These are phyloP conservation scores for Cladochytrium replicatum DNA, from an alignment of 192 early-diverging fungal species.

Conservation along the genomic window DNA sequence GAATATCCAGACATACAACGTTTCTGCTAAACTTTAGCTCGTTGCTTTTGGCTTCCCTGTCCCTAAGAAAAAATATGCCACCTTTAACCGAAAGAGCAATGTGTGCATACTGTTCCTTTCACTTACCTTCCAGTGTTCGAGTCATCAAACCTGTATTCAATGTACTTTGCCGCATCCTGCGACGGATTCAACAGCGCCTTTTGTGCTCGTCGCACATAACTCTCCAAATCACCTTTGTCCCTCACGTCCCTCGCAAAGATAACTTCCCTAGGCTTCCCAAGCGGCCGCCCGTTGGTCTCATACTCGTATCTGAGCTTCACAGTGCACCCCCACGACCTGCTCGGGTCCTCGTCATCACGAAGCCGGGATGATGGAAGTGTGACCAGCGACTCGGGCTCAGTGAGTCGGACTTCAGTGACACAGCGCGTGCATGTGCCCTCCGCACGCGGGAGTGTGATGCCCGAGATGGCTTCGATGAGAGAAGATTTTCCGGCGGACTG, in stretches of 20 bases:
- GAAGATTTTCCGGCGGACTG: conserved; percentile 44
- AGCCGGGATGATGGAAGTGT: neutral
- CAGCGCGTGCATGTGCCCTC: conserved; percentile 46
- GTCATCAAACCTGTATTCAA: conserved; percentile 21
- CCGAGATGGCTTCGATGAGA: conserved; percentile 43
- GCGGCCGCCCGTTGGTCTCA: conserved; percentile 17
- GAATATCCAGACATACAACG: conserved; percentile 47
- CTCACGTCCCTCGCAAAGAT: conserved; percentile 24
- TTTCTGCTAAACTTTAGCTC: conserved; percentile 39
- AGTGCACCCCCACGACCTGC: conserved; percentile 25
- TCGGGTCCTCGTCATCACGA: neutral
- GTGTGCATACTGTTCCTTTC: too few species aligned
- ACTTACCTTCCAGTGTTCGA: conserved; percentile 9
- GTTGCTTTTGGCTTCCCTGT: conserved; percentile 33
- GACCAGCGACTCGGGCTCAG: conserved; percentile 8
- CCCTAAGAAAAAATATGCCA: conserved; percentile 9
- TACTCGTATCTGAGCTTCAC: conserved; percentile 39
- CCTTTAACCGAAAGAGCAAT: conserved; percentile 5
- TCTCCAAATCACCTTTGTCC: conserved; percentile 24
- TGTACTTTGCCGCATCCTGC: conserved; percentile 18
- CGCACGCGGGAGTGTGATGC: conserved; percentile 34
- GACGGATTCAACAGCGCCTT: conserved; percentile 47
- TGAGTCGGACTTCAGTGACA: conserved; percentile 42
- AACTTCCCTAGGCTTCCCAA: conserved; percentile 23
- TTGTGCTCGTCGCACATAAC: conserved; percentile 37